Conservation (phyloP, 2,329 filamentous ascomycete genomes). For the Dryadomyces quercus-mongolicae region DNA sequence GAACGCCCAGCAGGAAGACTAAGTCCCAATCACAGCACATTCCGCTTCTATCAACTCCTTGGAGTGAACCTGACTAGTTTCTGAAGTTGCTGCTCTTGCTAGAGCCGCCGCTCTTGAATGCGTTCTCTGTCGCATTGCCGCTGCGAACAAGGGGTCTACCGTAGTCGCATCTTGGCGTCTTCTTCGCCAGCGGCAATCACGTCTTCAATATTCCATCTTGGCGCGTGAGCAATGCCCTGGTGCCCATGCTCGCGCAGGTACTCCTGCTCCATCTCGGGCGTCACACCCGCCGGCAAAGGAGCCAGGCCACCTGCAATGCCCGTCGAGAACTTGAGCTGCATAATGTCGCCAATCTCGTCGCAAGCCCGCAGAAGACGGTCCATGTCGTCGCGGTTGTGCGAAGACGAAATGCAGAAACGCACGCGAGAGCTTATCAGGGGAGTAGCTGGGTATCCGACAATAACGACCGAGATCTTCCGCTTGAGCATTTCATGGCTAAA, state of each 20-base stretch:
- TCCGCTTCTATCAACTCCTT: constrained; percentile 4
- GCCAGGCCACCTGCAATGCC: constrained; percentile 82
- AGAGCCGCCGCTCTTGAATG: constrained; percentile 3
- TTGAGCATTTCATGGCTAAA: constrained; percentile 98
- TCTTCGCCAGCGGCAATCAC: constrained; percentile 47
- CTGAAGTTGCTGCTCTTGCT: constrained; percentile 5
- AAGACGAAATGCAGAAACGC: constrained; percentile 88
- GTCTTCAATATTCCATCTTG: constrained; percentile 76
- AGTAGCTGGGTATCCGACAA: constrained; percentile 94
- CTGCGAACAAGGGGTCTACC: constrained; percentile 14
- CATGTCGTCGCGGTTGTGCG: constrained; percentile 97
- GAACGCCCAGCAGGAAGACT: constrained; percentile 4
- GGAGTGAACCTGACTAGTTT: constrained; percentile 7
- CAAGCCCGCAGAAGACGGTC: constrained; percentile 82
- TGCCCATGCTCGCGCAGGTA: constrained; percentile 50
- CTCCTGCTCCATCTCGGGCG: constrained; percentile 59
- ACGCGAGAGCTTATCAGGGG: constrained; percentile 90
- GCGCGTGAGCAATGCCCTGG: constrained; percentile 61
- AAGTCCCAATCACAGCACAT: background rate
- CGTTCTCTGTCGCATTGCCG: constrained; percentile 3
- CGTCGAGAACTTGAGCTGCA: constrained; percentile 96
- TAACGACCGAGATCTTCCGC: constrained; percentile 93
- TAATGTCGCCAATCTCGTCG: constrained; percentile 80
- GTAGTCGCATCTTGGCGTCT: constrained; percentile 18
- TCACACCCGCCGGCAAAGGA: constrained; percentile 59